Conservation (phyloP, 2,329 filamentous ascomycete genomes). For the Beauveria bassiana region DNA sequence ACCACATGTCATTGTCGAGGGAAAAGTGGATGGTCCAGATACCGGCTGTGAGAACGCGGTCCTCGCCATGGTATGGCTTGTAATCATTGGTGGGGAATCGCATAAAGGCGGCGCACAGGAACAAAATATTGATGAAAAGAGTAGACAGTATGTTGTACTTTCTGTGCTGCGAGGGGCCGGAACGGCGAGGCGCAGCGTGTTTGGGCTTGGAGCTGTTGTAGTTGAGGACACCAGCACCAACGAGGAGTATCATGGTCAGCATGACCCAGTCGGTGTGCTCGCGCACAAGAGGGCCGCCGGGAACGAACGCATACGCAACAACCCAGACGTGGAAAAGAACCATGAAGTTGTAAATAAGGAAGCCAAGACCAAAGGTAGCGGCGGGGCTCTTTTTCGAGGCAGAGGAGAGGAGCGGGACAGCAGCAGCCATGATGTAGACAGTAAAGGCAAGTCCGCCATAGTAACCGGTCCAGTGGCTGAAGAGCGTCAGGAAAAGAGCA, state of each 20-base stretch:
- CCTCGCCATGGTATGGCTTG: conserved; percentile 77
- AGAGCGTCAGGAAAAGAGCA: conserved; percentile 68
- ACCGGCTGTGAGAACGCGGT: conserved; percentile 82
- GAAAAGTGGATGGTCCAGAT: conserved; percentile 99
- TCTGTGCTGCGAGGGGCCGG: conserved; percentile 34
- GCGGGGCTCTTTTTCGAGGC: conserved; percentile 72
- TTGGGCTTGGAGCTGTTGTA: conserved; percentile 44
- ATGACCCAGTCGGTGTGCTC: conserved; percentile 97
- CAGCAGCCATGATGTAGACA: conserved; percentile 73
- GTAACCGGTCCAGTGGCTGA: conserved; percentile 80
- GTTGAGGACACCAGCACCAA: conserved; percentile 80
- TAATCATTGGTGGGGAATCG: conserved; percentile 93
- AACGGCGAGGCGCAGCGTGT: conserved; percentile 24
- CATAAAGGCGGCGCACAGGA: conserved; percentile 72
- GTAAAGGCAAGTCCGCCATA: conserved; percentile 72
- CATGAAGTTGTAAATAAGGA: conserved; percentile 86
- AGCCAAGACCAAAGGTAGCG: conserved; percentile 77
- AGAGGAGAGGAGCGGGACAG: conserved; percentile 66
- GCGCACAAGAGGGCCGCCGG: conserved; percentile 82
- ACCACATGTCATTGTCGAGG: conserved; percentile 98
- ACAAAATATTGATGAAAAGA: conserved; percentile 69
- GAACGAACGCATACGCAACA: conserved; percentile 95
- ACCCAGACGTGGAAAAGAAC: conserved; percentile 99
- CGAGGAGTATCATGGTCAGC: conserved; percentile 72
- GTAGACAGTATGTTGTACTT: conserved; percentile 52